Percentiles rank a stretch among this genome's conserved stretches.
phyloP scores from a whole-genome alignment of 177 flowering plant species.

The Telopea speciosissima region DNA sequence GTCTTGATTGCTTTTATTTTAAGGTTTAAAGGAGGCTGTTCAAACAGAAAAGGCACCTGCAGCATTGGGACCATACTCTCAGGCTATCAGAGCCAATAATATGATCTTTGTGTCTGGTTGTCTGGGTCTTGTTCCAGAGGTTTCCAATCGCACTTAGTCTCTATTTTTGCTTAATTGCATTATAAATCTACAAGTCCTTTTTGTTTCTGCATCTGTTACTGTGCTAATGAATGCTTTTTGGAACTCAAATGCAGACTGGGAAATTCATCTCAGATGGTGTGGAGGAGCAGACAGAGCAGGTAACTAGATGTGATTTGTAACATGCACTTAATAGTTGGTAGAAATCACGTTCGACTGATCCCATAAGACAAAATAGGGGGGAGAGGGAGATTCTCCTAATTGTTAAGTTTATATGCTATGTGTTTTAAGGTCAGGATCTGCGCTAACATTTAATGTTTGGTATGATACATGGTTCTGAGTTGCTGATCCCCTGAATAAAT shows the following conservation, averaged over 20 bases:
- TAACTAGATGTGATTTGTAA: slow-evolving; percentile 15
- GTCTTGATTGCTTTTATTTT: slow-evolving; percentile 3
- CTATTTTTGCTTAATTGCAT: background rate
- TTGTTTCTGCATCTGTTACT: background rate
- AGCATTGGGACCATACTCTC: slow-evolving; percentile 95
- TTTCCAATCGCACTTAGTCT: slow-evolving; percentile 11
- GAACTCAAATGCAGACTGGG: slow-evolving; percentile 62
- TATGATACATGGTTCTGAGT: background rate
- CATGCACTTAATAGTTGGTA: background rate
- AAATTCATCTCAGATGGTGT: slow-evolving; percentile 72
- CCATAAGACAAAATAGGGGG: no score
- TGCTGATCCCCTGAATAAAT: background rate
- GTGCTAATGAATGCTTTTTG: slow-evolving; percentile 1
- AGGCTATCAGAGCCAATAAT: slow-evolving; percentile 84
- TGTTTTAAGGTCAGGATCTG: background rate
- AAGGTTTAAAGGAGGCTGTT: slow-evolving; percentile 72
- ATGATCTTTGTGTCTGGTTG: slow-evolving; percentile 81
- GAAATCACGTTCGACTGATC: background rate
- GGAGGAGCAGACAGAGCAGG: slow-evolving; percentile 98
- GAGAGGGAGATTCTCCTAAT: background rate
- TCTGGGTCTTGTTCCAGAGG: slow-evolving; percentile 94
- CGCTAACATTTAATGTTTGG: background rate
- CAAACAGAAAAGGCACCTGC: slow-evolving; percentile 93
- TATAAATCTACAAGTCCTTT: background rate
- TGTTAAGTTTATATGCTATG: background rate